Base-by-base conservation (phyloP, 2,329 filamentous ascomycete genomes). In the Claviceps quebecensis region DNA sequence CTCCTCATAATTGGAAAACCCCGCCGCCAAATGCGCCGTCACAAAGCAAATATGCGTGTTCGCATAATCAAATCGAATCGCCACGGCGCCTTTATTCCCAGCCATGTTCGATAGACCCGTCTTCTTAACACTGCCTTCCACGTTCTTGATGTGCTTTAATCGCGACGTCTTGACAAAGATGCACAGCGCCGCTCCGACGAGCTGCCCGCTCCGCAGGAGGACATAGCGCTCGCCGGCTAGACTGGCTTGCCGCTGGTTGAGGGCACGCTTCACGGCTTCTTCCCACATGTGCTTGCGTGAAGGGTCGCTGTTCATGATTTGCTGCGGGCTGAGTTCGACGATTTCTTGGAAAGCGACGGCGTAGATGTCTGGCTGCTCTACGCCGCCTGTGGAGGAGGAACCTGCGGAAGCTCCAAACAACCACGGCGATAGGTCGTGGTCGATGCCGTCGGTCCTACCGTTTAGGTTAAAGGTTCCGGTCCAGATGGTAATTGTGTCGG, bases 221-320 rank as follows among this genome's bases (percentile, higher is more conserved):
- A 98, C 87, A 68, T 98, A 98, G 55, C 84, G 85, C 51, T 90
- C 83, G 5, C 80, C 78, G 0, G 81, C 81, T 22, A 77, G 72
- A 53, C 72, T 72, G 41, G 77, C 75, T 17, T 87, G 82, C 56
- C 85, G 79, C 11, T 70, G 68, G 59, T 97, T 96, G 40, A 98
- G 69, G 14, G 84, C 87, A 45, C 73, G 74, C 57, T 84, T 83
- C 23, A 97, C 89, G 4, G 86, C 83, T 50, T 76, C 71, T 64
- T 98, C 93, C 93, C 93, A 98, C 19, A 83, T 71, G 56, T 88
- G 83, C 57, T 91, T 87, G 50, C 87, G 79, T 3, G 83, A 81
- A 1, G 93, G 93, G 63, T 98, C 91, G 54, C 90, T 97, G 57
- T 94, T 95, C 89, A 98, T 96, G 62, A 98, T 97, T 62, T 98